A percentile compares a stretch with the other conserved stretches of the same genome.
phyloP scores from a whole-genome alignment of 2,329 filamentous ascomycete species.

The Botrytis aclada region DNA sequence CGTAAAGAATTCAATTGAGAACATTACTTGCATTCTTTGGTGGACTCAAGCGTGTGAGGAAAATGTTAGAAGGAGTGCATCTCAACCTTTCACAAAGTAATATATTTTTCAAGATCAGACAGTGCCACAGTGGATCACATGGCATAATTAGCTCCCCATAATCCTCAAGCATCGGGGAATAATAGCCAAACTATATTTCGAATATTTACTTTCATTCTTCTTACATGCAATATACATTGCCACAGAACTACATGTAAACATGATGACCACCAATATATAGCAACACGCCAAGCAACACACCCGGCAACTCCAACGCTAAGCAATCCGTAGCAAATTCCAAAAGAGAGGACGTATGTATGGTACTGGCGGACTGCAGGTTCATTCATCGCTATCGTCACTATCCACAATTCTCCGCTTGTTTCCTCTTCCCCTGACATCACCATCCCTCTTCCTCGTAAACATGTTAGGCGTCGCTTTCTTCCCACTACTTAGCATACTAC shows the following conservation, averaged over 20 bases:
- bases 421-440: neutral
- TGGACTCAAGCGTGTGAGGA: neutral
- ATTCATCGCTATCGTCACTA: constrained; percentile 14
- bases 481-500: neutral
- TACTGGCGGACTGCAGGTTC: neutral
- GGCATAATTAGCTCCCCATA: neutral
- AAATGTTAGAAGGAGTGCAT: no score
- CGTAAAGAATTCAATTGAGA: neutral
- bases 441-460: constrained; percentile 13
- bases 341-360: neutral
- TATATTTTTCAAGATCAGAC: neutral
- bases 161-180: neutral
- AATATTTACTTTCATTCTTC: neutral
- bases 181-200: neutral
- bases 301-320: neutral
- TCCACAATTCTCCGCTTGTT: constrained; percentile 10
- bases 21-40: neutral
- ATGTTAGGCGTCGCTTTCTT: constrained; percentile 13
- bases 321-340: neutral
- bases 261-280: neutral
- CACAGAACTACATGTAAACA: neutral
- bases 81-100: neutral
- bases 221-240: neutral
- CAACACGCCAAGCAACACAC: neutral
- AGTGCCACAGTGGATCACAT: neutral